Evolutionary conservation across 805 yeast species (phyloP), one percentile per base, ranked within the genome.

Genomic region (Ogataea pignaliae): DNA sequence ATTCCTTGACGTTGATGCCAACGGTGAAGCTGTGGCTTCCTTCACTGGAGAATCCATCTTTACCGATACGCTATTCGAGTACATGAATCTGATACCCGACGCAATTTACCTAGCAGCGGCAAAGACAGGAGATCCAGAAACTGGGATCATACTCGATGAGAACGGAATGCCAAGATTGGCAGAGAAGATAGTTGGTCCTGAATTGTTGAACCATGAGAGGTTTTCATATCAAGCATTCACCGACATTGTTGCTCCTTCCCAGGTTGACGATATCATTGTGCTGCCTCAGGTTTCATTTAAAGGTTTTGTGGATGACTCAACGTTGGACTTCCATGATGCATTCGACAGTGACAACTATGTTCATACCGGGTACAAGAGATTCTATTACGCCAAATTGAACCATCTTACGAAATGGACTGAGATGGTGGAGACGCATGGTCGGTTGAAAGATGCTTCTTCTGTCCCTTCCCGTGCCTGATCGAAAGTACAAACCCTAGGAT

Each of bases 361-460:
- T n/a, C 29, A 40, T 13, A 31, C 42, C 11, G 55, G 54, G n/a
- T 48, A 52, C 29, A 37, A 29, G 10, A 18, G 41, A 18, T 46
- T 41, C 44, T 46, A 45, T 39, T 47, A 62, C 36, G 43, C 70
- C 65, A 16, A 70, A 67, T 42, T 51, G 1, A 8, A 30, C 13
- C 47, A 43, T 2, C 36, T 46, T 18, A 44, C 47, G 9, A 40
- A 41, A 15, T 53, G 51, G 50, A 45, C 48, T 14, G 30, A 41
- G 15, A 5, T 21, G 26, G 26, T 21, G 26, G 26, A 21, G 26
- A 21, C 26, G 26, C 26, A 7, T 21, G 26, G 26, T 5, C 26
- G 7, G 4, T 5, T 21, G 7, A 7, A 7, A 21, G 26, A 7
- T 21, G 26, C 26, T 21, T 4, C 26, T 21, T 7, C 26, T n/a